These are phyloP conservation scores for Dothistroma pini DNA, from an alignment of 2,329 filamentous ascomycete species.

Conservation along the genomic window DNA sequence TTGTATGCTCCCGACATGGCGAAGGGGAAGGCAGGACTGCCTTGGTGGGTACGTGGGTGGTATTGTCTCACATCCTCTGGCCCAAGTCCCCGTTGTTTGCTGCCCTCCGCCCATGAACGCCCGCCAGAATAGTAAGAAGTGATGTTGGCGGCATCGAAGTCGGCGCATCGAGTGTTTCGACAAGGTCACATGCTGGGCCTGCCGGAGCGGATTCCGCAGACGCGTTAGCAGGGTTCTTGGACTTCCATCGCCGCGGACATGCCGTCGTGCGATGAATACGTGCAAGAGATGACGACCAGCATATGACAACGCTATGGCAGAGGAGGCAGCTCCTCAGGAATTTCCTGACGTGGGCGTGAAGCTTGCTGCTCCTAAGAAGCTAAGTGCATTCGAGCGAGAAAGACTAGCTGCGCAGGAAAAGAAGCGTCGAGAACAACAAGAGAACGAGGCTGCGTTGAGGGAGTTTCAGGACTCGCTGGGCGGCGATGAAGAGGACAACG, in stretches of 20 bases:
- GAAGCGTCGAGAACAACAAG: slow-evolving; percentile 74
- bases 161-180: neutral
- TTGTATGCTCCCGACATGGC: slow-evolving; percentile 32
- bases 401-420: slow-evolving; percentile 89
- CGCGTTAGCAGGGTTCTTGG: neutral
- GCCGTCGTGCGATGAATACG: neutral
- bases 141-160: neutral
- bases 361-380: slow-evolving; percentile 69
- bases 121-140: neutral
- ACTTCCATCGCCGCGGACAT: neutral
- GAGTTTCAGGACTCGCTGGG: slow-evolving; percentile 80
- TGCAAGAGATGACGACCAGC: neutral
- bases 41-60: slow-evolving; percentile 4
- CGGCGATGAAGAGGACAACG: slow-evolving; percentile 45
- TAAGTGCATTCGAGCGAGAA: slow-evolving; percentile 83
- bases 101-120: neutral
- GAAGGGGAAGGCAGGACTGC: slow-evolving; percentile 10
- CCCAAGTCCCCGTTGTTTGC: slow-evolving; percentile 1
- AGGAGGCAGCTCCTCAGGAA: slow-evolving; percentile 31
- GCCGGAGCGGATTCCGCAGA: neutral
- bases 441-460: slow-evolving; percentile 81
- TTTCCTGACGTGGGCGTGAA: slow-evolving; percentile 75
- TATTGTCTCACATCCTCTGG: slow-evolving; percentile 9
- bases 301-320: slow-evolving; percentile 17
- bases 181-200: neutral